Base-by-base conservation (phyloP, 2,329 filamentous ascomycete genomes). In the Lasiodiplodia sp. region DNA sequence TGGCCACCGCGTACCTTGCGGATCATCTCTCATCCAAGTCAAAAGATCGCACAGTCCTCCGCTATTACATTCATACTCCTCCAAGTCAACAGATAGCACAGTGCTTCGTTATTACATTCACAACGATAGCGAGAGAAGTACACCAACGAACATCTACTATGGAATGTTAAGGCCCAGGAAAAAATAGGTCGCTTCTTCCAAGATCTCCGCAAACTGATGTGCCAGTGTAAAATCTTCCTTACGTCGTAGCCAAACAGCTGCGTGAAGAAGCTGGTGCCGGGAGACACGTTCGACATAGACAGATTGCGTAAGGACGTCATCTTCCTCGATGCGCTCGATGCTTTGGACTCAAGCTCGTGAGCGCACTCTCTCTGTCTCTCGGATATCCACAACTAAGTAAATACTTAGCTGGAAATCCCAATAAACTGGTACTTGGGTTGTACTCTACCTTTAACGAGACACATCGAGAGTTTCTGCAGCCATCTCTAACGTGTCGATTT, bases 1-100 rank as follows among this genome's bases (percentile, higher is more conserved):
- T 56, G 44, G 31, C 31, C 28, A 60, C 55, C 25, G 65, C 40
- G 16, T 67, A 67, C 10, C 34, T 67, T 5, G n/a, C 25, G 5
- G 55, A 60, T 2, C 40, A 52, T 25, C 55, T 67, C 16, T 23
- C 38, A 12, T 37, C 44, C 28, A 34, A 52, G 7, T 52, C 44
- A 2, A 21, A 40, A n/a, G 31, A 38, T 6, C 21, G 18, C 28
- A 38, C 25, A 3, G 49, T 67, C 21, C n/a, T 31, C 12, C 10
- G 53, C 8, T 67, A 23, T 23, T 23, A 23, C 23, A 23, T 23
- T 23, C 23, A 23, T 23, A n/a, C n/a, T n/a, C n/a, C n/a, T n/a
- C n/a, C n/a, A n/a, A n/a, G n/a, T n/a, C n/a, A n/a, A n/a, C n/a
- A n/a, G n/a, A n/a, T n/a, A n/a, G n/a, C n/a, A n/a, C n/a, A n/a